Percentiles rank a stretch among this genome's conserved stretches.
phyloP scores from a whole-genome alignment of 345 rosid genomes.

The Reutealis trisperma region DNA sequence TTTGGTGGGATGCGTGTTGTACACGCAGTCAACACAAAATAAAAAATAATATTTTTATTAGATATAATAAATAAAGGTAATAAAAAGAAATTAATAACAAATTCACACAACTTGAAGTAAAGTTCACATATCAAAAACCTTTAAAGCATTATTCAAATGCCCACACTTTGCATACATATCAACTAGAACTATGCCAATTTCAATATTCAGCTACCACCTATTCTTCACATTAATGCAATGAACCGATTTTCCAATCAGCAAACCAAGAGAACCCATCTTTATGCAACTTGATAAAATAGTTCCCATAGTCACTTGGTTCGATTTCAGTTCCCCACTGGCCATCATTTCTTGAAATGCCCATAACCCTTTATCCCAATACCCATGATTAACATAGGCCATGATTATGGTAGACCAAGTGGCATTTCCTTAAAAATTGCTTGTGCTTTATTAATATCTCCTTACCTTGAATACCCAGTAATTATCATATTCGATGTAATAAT shows the following conservation, averaged over 20 bases:
- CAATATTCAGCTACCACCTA: slow-evolving; percentile 36
- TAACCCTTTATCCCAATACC: slow-evolving; percentile 28
- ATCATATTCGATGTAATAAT: slow-evolving; percentile 39
- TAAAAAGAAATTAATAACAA: too few species aligned
- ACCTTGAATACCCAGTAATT: slow-evolving; percentile 37
- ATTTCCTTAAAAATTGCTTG: slow-evolving; percentile 27
- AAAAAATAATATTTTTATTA: too few species aligned
- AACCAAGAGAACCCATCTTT: slow-evolving; percentile 35
- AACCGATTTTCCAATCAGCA: slow-evolving; percentile 37
- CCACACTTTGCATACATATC: slow-evolving; percentile 46
- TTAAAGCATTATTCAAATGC: slow-evolving; percentile 21
- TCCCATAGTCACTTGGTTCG: slow-evolving; percentile 30
- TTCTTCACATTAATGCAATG: slow-evolving; percentile 36
- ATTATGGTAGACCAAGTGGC: slow-evolving; percentile 49
- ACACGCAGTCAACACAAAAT: too few species aligned
- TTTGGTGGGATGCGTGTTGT: too few species aligned
- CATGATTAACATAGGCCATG: slow-evolving; percentile 29
- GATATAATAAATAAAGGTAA: too few species aligned
- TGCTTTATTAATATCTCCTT: slow-evolving; percentile 30
- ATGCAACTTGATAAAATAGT: slow-evolving; percentile 37
- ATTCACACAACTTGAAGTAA: too few species aligned
- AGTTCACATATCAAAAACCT: too few species aligned
- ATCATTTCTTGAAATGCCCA: slow-evolving; percentile 42
- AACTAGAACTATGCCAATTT: slow-evolving; percentile 36
- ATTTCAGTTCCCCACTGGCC: slow-evolving; percentile 10